Evolutionary conservation across 2,329 filamentous ascomycete species (phyloP), one percentile per base, ranked within the genome.

Genomic region (Nannizziopsis arthrosporioides): DNA sequence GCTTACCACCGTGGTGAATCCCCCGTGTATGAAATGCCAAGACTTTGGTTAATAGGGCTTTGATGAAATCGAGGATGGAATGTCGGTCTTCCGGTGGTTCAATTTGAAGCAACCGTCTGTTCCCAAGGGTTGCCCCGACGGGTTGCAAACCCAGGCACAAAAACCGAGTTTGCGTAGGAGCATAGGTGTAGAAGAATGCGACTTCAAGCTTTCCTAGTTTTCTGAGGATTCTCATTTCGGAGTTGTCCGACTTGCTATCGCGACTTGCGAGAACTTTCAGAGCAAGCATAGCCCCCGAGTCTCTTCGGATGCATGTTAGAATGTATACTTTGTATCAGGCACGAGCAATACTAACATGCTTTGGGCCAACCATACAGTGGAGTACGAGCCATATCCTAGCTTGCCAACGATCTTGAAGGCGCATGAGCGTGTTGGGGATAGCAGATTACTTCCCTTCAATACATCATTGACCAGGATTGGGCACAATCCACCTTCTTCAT

Each of bases 1-100:
- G 48, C 51, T 30, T 47, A 53, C 51, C 52, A 38, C 52, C 52
- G 44, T 54, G 52, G 17, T 32, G 42, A 32, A 54, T 50, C 18
- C 42, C 40, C 14, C 40, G 27, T 9, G 31, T 22, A 41, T 54
- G 49, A 47, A 45, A 32, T 38, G 6, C 22, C 45, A 39, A 27
- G 6, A 53, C 48, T 32, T 51, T 53, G 34, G 15, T 42, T 15
- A 43, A 6, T 12, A 49, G 36, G 2, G 45, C 51, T 18, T 36
- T 46, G 8, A 51, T n/a, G 10, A 51, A 44, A 37, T 17, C 30
- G n/a, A 30, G 17, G n/a, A 50, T 41, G 9, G 44, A 44, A 38
- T 22, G 1, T 12, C 42, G 1, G n/a, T 50, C 42, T 22, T 11
- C 1, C 15, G 50, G 50, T 4, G 37, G 11, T 37, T 34, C 4